Base-by-base conservation (phyloP, 164 flowering plant species). In the Magnolia changhungtana region DNA sequence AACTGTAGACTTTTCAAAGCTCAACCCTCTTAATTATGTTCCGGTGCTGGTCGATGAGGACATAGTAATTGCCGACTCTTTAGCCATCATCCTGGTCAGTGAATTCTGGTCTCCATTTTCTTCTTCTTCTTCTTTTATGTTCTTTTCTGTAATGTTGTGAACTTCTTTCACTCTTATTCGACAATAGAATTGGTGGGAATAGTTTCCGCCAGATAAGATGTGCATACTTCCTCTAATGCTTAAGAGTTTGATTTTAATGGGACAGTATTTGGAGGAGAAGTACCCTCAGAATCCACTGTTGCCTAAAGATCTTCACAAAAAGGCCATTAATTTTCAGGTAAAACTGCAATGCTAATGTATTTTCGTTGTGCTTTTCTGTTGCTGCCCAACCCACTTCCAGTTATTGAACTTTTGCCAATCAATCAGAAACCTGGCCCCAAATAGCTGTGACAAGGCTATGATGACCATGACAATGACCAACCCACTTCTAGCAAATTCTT, bases 21-120 rank as follows among this genome's bases (percentile, higher is more conserved):
- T 95, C 67, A 95, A 89, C 85, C 97, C 98, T 1, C 78, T 92
- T 59, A 83, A 88, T n/a, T 88, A 74, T 76, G 97, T 95, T 63
- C 98, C 98, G 2, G 91, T 77, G 20, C 83, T 93, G 76, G 91
- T 85, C 50, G 98, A 95, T 86, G 98, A 83, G 8, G 96, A 89
- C 66, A 16, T 79, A 20, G 90, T 89, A 7, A 14, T 95, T 70
- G 78, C 90, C 5, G 98, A 95, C 79, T 95, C 98, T 68, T 84
- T 90, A 65, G 98, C 98, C 51, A 95, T 92, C 73, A 50, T 91
- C 74, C 79, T 95, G 92, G 98, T 91, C 31, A 75, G 85, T 80
- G 11, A 3, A 50, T 21, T 14, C 24, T 18, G n/a, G 31, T 29
- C 29, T 67, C 19, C 45, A 14, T 29, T 67, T 18, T 4, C 21